phyloP scores from a whole-genome alignment of 2,329 filamentous ascomycete genomes.

The Whalleya microplaca region DNA sequence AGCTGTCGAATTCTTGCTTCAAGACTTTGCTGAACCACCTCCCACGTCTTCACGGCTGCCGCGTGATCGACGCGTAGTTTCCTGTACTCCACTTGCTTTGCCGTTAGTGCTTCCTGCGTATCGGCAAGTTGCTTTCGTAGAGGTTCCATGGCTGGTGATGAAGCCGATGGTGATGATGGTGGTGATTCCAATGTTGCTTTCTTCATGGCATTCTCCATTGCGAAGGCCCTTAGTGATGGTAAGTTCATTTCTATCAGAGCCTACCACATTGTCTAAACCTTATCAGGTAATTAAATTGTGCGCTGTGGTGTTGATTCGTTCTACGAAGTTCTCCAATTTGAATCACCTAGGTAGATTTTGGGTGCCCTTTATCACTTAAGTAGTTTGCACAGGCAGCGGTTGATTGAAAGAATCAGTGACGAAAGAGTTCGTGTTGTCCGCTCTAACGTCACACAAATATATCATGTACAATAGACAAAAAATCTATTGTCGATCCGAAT shows the following conservation, averaged over 20 bases:
- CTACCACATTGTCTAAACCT: not conserved
- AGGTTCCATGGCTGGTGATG: slow-evolving; percentile 28
- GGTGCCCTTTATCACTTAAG: not conserved
- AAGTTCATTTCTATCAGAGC: not conserved
- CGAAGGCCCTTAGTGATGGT: not conserved
- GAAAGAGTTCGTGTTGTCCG: not conserved
- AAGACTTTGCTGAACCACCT: slow-evolving; percentile 17
- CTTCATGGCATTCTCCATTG: not conserved
- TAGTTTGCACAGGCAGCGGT: not conserved
- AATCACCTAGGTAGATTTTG: no score
- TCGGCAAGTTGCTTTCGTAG: slow-evolving; percentile 33
- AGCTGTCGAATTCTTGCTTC: slow-evolving; percentile 21
- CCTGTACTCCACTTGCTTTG: slow-evolving; percentile 30
- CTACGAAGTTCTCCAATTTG: not conserved
- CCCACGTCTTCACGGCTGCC: slow-evolving; percentile 18
- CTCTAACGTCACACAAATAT: not conserved
- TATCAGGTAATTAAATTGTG: not conserved
- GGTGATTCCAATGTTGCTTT: not conserved
- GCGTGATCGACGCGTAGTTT: slow-evolving; percentile 24
- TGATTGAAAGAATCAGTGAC: not conserved
- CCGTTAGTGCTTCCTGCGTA: slow-evolving; percentile 31
- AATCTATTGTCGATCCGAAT: not conserved
- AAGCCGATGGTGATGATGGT: not conserved
- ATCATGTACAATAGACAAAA: not conserved
- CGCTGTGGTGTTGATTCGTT: slow-evolving; percentile 5